Conservation (phyloP, 768 basidiomycete genomes). For the Xerocomellus chrysenteron region DNA sequence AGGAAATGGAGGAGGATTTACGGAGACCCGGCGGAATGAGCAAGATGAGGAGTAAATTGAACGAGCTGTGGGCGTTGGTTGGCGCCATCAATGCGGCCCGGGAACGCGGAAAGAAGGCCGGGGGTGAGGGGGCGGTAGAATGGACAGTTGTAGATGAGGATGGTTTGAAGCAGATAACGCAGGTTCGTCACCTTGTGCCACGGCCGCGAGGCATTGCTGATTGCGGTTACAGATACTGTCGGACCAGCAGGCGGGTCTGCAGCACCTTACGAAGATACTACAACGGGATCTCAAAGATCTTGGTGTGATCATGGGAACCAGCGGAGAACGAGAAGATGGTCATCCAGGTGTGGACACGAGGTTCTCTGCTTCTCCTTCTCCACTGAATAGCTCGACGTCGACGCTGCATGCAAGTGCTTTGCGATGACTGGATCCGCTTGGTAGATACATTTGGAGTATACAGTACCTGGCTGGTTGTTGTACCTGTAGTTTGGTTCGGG, state of each 20-base stretch:
- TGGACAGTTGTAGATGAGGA: constrained; percentile 90
- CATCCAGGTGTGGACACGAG: constrained; percentile 16
- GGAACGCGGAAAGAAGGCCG: constrained; percentile 47
- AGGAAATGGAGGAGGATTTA: constrained; percentile 74
- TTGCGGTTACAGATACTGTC: constrained; percentile 55
- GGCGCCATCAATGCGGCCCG: constrained; percentile 64
- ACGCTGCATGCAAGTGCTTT: constrained; percentile 28
- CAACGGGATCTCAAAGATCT: constrained; percentile 65
- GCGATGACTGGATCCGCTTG: constrained; percentile 11
- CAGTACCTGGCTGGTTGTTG: constrained; percentile 2
- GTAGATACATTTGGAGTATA: constrained; percentile 8
- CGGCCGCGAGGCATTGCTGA: neutral
- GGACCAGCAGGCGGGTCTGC: constrained; percentile 78
- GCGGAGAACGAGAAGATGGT: constrained; percentile 35
- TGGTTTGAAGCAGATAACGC: constrained; percentile 71
- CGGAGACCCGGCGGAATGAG: constrained; percentile 50
- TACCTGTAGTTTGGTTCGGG: constrained; percentile 4
- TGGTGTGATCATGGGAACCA: constrained; percentile 56
- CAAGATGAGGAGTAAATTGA: constrained; percentile 67
- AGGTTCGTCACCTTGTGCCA: constrained; percentile 43
- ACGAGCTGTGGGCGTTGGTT: constrained; percentile 83
- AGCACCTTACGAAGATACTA: constrained; percentile 75
- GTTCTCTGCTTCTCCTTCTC: constrained; percentile 19
- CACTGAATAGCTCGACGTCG: constrained; percentile 24
- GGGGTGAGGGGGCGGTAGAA: constrained; percentile 45